Evolutionary conservation across 2,329 filamentous ascomycete genomes (phyloP).

Genomic region (Achaetomium macrosporum): DNA sequence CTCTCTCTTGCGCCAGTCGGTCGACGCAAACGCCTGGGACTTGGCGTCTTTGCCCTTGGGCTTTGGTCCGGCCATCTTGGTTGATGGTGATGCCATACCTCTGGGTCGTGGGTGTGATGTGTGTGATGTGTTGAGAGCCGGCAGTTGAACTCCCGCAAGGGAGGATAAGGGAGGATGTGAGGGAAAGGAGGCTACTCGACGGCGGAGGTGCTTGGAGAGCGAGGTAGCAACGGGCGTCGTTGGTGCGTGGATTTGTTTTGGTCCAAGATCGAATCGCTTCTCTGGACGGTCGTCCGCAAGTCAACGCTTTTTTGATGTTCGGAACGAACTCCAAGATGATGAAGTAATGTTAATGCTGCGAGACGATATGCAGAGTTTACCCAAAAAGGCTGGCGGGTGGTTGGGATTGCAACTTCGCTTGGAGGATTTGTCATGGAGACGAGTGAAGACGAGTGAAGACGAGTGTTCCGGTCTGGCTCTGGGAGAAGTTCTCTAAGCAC

Average conservation of each 20-base stretch:
- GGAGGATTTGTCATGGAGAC: constrained; percentile 1
- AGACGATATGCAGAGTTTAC: constrained; percentile 22
- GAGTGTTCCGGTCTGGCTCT: no score
- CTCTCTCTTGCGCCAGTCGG: constrained; percentile 22
- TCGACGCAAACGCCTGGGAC: constrained; percentile 17
- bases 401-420: constrained; percentile 12
- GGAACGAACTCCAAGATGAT: constrained; percentile 8
- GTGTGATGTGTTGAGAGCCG: no score
- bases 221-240: no score
- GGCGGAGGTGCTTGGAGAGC: no score
- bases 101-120: no score
- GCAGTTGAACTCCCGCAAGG: no score
- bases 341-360: constrained; percentile 24
- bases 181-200: no score
- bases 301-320: constrained; percentile 17
- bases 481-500: no score
- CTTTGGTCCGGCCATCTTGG: background rate
- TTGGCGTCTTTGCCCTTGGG: constrained; percentile 8
- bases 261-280: constrained; percentile 2
- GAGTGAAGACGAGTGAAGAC: background rate
- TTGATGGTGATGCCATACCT: no score
- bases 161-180: no score
- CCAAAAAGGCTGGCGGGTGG: constrained; percentile 21
- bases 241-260: no score
- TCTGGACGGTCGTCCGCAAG: constrained; percentile 11